Conservation (phyloP, 768 basidiomycete species). For the Clavulina sp. region DNA sequence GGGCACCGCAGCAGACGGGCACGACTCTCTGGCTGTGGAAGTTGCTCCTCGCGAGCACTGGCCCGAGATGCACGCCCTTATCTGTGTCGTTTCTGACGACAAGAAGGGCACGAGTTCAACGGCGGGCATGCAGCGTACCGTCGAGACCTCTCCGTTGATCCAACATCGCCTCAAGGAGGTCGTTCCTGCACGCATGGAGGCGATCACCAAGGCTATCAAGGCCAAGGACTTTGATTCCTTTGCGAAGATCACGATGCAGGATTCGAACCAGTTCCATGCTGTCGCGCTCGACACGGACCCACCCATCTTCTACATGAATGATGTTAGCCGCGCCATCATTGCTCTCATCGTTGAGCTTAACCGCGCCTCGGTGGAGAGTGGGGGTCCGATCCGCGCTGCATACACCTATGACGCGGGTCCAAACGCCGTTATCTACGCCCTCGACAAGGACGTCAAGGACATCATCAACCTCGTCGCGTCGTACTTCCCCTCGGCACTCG, state of each 20-base stretch:
- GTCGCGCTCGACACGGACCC: conserved; percentile 93
- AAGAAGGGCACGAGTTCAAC: conserved; percentile 96
- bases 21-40: conserved; percentile 76
- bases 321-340: conserved; percentile 88
- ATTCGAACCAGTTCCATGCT: conserved; percentile 98
- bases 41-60: conserved; percentile 76
- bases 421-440: conserved; percentile 92
- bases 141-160: conserved; percentile 76
- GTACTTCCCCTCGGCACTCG: conserved; percentile 70
- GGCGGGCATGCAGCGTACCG: conserved; percentile 93
- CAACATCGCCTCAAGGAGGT: conserved; percentile 74
- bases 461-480: conserved; percentile 57
- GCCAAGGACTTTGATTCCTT: conserved; percentile 73
- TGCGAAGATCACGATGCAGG: conserved; percentile 84
- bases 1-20: conserved; percentile 47
- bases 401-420: conserved; percentile 99
- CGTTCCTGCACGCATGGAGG: conserved; percentile 75
- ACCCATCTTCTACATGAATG: conserved; percentile 99
- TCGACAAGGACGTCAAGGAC: conserved; percentile 54
- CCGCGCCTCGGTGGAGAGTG: conserved; percentile 44
- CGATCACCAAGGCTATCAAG: conserved; percentile 64
- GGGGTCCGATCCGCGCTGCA: conserved; percentile 57
- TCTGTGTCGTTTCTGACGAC: conserved; percentile 88
- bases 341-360: conserved; percentile 84
- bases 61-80: conserved; percentile 92